Evolutionary conservation across 257 asterid genomes (phyloP).

Genomic region (Fraxinus americana): DNA sequence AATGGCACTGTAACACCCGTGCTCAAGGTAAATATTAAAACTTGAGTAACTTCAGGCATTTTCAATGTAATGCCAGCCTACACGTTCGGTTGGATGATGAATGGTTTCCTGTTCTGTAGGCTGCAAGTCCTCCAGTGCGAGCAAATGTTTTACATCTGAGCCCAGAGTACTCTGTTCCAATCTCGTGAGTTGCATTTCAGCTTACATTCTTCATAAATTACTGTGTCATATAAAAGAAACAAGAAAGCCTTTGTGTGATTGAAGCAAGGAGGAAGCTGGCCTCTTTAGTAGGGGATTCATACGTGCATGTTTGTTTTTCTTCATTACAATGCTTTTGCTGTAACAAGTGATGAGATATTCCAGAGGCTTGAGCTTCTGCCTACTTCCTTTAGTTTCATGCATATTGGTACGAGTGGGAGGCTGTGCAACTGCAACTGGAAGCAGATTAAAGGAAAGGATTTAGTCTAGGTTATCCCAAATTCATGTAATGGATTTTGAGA

Average conservation of each 20-base stretch:
- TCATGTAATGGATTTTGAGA: neutral
- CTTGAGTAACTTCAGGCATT: neutral
- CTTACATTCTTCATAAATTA: constrained; percentile 1
- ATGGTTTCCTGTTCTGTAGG: constrained; percentile 44
- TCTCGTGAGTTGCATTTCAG: constrained; percentile 61
- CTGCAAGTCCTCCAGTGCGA: constrained; percentile 87
- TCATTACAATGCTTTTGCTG: neutral
- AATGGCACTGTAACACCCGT: constrained; percentile 69
- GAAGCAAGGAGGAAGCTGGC: neutral
- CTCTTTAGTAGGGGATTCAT: neutral
- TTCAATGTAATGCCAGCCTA: neutral
- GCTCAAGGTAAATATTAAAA: constrained; percentile 54
- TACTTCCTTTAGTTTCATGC: neutral
- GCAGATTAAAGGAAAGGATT: neutral
- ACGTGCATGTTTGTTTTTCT: constrained; percentile 4
- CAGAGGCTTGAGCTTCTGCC: neutral
- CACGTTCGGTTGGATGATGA: constrained; percentile 17
- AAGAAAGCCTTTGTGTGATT: constrained; percentile 1
- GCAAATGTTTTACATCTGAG: constrained; percentile 79
- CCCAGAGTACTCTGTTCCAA: constrained; percentile 67
- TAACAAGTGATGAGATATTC: neutral
- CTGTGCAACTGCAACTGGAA: neutral
- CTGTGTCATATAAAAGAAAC: neutral
- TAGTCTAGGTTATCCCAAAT: neutral
- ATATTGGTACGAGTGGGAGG: neutral